Base-by-base conservation (phyloP, 1,139 yeast species). In the Magnusiomyces fungicola region DNA sequence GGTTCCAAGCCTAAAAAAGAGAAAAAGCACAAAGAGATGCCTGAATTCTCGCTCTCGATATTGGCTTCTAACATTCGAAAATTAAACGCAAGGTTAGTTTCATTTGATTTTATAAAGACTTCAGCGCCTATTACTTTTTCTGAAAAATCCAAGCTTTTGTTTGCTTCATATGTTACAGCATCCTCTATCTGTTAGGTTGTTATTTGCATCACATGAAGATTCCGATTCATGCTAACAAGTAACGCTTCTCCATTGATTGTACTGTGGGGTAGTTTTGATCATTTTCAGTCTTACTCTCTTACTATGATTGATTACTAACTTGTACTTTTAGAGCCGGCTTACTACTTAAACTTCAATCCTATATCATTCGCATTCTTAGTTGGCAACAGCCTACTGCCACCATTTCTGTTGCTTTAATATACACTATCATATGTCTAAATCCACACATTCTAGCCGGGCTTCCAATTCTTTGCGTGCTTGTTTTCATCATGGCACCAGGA, bases 401-500 rank as follows among this genome's bases (percentile, higher is more conserved):
- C 4, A 30, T 69, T n/a, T 62, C 71, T 1, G 49, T 60, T 16
- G 56, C 69, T 29, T 48, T 61, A 18, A 46, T 64, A 1, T 69
- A 66, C 53, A 61, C 71, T 2, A 52, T 58, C 22, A 41, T 67
- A 6, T 69, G 73, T 59, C 65, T 83, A 42, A 76, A 85, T 69
- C 96, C 96, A 0, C 81, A 81, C 61, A 67, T 85, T 47, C 70
- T 87, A 6, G 65, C 83, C 36, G 75, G 81, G 0, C 69, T 81
- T 40, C 96, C 97, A 0, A 61, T 85, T 36, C 54, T 82, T 1
- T 74, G 71, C 47, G 51, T 86, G 3, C 62, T 83, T 36, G 71
- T 75, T 53, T 82, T 81, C 0, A 69, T 83, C 1, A 72, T 88
- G 69, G 70, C 83, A 1, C 92, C 95, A 0, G 88, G 86, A 1